phyloP scores from a whole-genome alignment of 2,329 filamentous ascomycete species.

The Curvularia verruculosa region DNA sequence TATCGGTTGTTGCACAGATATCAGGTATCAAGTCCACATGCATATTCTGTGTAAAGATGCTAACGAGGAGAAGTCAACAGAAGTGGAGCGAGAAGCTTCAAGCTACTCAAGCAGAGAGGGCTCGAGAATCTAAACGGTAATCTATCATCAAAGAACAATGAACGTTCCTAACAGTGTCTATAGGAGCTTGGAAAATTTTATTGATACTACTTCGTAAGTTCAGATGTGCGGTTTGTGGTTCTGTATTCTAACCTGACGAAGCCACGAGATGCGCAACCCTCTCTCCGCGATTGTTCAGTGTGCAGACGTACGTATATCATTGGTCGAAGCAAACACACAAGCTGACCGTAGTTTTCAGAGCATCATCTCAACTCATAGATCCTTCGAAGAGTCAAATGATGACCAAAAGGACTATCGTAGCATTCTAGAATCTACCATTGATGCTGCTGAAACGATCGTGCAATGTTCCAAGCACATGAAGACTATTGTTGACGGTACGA shows the following conservation, averaged over 20 bases:
- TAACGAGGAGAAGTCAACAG: conserved; percentile 28
- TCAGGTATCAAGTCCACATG: conserved; percentile 23
- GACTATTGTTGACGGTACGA: conserved; percentile 51
- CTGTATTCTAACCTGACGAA: background rate
- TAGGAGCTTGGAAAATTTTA: conserved; percentile 36
- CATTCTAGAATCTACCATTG: conserved; percentile 30
- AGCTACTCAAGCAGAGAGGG: conserved; percentile 28
- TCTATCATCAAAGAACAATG: background rate
- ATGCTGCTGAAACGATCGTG: conserved; percentile 52
- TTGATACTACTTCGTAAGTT: conserved; percentile 38
- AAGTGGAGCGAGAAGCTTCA: conserved; percentile 48
- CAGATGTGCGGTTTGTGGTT: background rate
- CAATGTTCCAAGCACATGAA: conserved; percentile 55
- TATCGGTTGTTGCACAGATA: conserved; percentile 47
- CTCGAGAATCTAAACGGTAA: conserved; percentile 27
- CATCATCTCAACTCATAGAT: conserved; percentile 22
- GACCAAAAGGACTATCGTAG: conserved; percentile 19
- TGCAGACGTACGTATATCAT: conserved; percentile 46
- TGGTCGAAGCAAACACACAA: background rate
- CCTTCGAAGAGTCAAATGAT: conserved; percentile 9
- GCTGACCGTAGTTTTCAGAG: conserved; percentile 10
- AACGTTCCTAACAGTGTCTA: background rate
- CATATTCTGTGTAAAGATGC: background rate
- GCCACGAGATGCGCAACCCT: conserved; percentile 54
- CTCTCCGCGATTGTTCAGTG: conserved; percentile 52